phyloP scores from a whole-genome alignment of 179 eudicot genomes.

The Carnegiea gigantea region DNA sequence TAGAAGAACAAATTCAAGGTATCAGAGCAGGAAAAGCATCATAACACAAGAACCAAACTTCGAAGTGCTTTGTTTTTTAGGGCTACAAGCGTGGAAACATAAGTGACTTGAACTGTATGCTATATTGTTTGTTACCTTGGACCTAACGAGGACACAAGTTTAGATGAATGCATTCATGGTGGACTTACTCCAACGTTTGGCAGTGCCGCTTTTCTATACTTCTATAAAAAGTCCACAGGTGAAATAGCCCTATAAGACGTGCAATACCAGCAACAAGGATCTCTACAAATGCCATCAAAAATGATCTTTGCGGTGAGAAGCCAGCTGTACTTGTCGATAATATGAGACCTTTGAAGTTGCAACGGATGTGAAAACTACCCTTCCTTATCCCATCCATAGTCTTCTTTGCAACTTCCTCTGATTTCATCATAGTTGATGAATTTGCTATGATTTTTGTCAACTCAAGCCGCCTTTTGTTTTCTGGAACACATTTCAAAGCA shows the following conservation, averaged over 20 bases:
- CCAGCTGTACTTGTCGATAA: slow-evolving; percentile 78
- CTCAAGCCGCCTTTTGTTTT: slow-evolving; percentile 65
- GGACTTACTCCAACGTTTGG: slow-evolving; percentile 35
- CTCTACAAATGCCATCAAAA: slow-evolving; percentile 83
- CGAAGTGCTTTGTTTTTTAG: too few species aligned
- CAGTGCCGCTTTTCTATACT: slow-evolving; percentile 68
- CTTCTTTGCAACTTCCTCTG: slow-evolving; percentile 85
- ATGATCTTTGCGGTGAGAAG: slow-evolving; percentile 80
- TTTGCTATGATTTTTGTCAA: slow-evolving; percentile 69
- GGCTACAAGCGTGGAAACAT: too few species aligned
- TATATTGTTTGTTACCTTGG: too few species aligned
- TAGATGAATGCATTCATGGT: background rate
- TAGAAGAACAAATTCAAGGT: too few species aligned
- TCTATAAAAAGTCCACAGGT: slow-evolving; percentile 77
- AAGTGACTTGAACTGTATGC: too few species aligned
- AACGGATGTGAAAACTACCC: slow-evolving; percentile 64
- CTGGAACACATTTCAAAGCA: slow-evolving; percentile 40
- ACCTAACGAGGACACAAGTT: background rate
- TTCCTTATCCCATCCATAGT: slow-evolving; percentile 63
- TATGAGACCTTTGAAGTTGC: slow-evolving; percentile 73
- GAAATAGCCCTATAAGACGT: slow-evolving; percentile 60
- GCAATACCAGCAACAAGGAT: slow-evolving; percentile 56
- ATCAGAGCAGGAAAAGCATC: too few species aligned
- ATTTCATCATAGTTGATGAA: slow-evolving; percentile 83
- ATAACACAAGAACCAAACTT: too few species aligned